phyloP scores from a whole-genome alignment of 208 protist species.

The Wallacemonas sp. region DNA sequence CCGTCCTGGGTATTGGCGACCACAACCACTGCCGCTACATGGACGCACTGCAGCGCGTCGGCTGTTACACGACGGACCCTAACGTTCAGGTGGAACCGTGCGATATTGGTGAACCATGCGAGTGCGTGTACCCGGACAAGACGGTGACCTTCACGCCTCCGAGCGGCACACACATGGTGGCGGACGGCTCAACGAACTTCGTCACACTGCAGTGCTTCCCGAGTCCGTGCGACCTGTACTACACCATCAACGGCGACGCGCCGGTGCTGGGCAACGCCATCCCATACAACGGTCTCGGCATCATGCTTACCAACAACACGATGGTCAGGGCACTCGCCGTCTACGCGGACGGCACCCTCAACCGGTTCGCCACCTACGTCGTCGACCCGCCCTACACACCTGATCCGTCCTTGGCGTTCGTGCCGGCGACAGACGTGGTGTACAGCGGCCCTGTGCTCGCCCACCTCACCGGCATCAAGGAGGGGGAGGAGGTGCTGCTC shows the following conservation, averaged over 20 bases:
- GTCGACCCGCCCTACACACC: conserved; percentile 14
- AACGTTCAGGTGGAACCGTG: conserved; percentile 45
- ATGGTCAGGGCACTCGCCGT: conserved; percentile 39
- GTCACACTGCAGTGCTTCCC: conserved; percentile 46
- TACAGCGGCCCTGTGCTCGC: conserved; percentile 50
- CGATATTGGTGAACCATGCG: conserved; percentile 45
- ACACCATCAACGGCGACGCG: conserved; percentile 31
- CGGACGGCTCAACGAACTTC: conserved; percentile 22
- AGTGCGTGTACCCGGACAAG: conserved; percentile 8
- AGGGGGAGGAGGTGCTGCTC: conserved; percentile 29
- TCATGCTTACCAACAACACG: conserved; percentile 32
- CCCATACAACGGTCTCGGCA: conserved; percentile 18
- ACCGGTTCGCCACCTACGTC: conserved; percentile 36
- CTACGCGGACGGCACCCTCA: conserved; percentile 20
- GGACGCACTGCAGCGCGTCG: conserved; percentile 21
- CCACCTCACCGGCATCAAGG: conserved; percentile 22
- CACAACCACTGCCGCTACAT: conserved; percentile 83
- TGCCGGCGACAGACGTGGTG: conserved; percentile 15
- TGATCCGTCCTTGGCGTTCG: conserved; percentile 17
- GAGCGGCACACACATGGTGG: conserved; percentile 16
- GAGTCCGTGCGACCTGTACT: conserved; percentile 54
- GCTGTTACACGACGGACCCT: conserved; percentile 59
- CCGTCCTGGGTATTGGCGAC: conserved; percentile 44
- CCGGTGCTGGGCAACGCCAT: conserved; percentile 12
- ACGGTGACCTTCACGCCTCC: conserved; percentile 31